These are phyloP conservation scores for Penicillium brasilianum DNA, from an alignment of 2,329 filamentous ascomycete species.

Conservation along the genomic window DNA sequence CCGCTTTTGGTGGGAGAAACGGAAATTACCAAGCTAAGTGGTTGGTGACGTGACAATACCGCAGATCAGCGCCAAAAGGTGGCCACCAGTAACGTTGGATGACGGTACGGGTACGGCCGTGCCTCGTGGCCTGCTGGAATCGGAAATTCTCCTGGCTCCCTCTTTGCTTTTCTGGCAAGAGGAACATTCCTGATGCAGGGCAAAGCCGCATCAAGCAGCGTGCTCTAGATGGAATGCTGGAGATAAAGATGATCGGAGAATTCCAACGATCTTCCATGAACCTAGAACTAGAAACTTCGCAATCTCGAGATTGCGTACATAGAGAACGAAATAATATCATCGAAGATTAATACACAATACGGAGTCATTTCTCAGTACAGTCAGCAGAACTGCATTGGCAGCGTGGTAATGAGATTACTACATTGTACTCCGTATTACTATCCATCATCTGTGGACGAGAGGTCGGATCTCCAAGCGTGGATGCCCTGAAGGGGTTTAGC, in stretches of 20 bases:
- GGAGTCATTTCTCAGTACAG: background rate
- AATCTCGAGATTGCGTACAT: background rate
- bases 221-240: conserved; percentile 5
- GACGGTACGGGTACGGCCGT: conserved; percentile 20
- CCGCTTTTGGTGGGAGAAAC: conserved; percentile 13
- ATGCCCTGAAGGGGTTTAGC: conserved; percentile 24
- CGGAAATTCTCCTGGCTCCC: background rate
- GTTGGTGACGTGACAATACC: conserved; percentile 17
- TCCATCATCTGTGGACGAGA: background rate
- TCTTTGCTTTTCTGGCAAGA: background rate
- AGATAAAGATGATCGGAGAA: background rate
- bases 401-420: background rate
- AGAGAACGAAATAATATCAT: no score
- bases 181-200: background rate
- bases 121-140: conserved; percentile 11
- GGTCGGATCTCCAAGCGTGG: conserved; percentile 2
- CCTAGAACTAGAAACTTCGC: background rate
- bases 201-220: conserved; percentile 1
- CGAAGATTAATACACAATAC: no score
- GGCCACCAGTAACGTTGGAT: conserved; percentile 5
- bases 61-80: conserved; percentile 4
- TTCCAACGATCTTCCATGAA: background rate
- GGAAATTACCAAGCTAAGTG: background rate
- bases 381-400: background rate
- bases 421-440: background rate